These are phyloP conservation scores for Polychaeton citri DNA, from an alignment of 2,329 filamentous ascomycete species.

Conservation along the genomic window DNA sequence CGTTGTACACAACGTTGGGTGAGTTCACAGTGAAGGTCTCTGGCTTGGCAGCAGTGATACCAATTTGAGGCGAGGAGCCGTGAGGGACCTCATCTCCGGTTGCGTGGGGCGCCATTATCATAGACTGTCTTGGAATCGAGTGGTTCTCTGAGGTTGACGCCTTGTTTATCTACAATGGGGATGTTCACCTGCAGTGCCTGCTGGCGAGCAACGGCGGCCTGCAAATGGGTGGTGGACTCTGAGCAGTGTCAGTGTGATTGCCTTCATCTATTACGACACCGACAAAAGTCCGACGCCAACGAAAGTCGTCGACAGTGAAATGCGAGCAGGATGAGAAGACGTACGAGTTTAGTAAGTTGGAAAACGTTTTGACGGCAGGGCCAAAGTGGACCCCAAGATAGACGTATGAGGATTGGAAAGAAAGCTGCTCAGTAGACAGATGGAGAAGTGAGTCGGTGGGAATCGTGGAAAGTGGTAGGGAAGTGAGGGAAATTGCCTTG, in stretches of 20 bases:
- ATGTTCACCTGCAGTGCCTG: constrained; percentile 57
- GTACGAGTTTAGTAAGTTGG: constrained; percentile 94
- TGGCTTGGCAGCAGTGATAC: constrained; percentile 22
- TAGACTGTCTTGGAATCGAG: constrained; percentile 16
- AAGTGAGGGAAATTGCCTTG: constrained; percentile 1
- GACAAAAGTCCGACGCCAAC: neutral
- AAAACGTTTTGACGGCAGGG: constrained; percentile 84
- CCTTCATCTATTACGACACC: neutral
- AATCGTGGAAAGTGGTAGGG: constrained; percentile 1
- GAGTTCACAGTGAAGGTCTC: constrained; percentile 77
- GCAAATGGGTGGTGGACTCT: constrained; percentile 94
- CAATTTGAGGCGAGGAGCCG: constrained; percentile 29
- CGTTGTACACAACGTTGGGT: constrained; percentile 83
- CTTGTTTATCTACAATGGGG: constrained; percentile 30
- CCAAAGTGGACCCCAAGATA: constrained; percentile 1
- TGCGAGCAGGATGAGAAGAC: constrained; percentile 22
- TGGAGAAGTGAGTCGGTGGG: neutral
- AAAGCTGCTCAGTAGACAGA: neutral
- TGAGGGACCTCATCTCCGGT: constrained; percentile 44
- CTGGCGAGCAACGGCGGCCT: constrained; percentile 82
- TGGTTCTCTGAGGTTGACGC: constrained; percentile 2
- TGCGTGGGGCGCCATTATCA: constrained; percentile 90
- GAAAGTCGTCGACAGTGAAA: neutral
- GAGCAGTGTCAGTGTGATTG: constrained; percentile 5
- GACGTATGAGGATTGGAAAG: neutral